Evolutionary conservation across 257 asterid species (phyloP), one percentile per base, ranked within the genome.

Genomic region (Nemophila menziesii): DNA sequence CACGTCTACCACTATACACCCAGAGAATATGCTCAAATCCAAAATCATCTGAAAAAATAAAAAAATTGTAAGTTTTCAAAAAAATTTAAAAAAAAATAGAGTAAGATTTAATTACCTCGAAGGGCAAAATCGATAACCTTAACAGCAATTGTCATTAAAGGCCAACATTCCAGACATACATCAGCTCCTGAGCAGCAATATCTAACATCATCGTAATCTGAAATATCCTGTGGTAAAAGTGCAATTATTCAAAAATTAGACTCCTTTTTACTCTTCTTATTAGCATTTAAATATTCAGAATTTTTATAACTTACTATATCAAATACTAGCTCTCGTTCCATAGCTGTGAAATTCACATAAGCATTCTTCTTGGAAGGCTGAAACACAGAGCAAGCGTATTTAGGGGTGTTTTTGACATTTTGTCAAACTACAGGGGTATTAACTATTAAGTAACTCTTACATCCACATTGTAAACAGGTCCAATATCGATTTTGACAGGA

Each of bases 1-100:
- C 96, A 67, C 96, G 96, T 20, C 96, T 74, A 7, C 96, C 92
- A 66, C 96, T 86, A 54, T 76, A 86, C 36, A 82, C 96, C 96
- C 96, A 86, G 39, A 87, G 75, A 50, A 83, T 75, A 73, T 87
- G 95, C 46, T 65, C 70, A 67, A 80, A 87, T 22, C 93, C 95
- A 64, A 87, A 87, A 62, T 87, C 95, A 66, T 83, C 97, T 83
- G 77, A 56, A 34, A 0, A 56, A 39, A 54, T 46, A n/a, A n/a
- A n/a, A n/a, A n/a, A n/a, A n/a, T n/a, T n/a, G n/a, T 47, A 49
- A 26, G 13, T 33, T 7, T 3, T 1, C n/a, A n/a, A n/a, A n/a
- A n/a, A n/a, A n/a, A n/a, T n/a, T n/a, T n/a, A n/a, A n/a, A n/a
- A n/a, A n/a, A n/a, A n/a, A n/a, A n/a, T n/a, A n/a, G n/a, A n/a